phyloP scores from a whole-genome alignment of 2,329 filamentous ascomycete species.

The Helminthosporium solani region DNA sequence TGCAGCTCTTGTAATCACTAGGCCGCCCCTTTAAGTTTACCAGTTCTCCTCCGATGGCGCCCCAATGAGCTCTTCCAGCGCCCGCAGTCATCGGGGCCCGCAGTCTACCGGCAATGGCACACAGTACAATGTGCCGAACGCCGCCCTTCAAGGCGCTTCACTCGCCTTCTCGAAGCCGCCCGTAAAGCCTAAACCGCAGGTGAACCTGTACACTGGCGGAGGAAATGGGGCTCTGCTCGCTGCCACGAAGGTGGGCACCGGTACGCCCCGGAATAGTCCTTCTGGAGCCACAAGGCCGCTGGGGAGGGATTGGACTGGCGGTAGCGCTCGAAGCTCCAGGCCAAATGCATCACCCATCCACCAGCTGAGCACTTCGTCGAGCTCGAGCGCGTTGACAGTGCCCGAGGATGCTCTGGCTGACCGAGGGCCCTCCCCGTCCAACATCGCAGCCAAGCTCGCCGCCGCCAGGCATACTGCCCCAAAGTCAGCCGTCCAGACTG shows the following conservation, averaged over 20 bases:
- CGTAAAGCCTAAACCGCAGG: slow-evolving; percentile 43
- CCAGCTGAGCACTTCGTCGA: slow-evolving; percentile 27
- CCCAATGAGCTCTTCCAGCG: slow-evolving; percentile 37
- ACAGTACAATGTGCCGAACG: slow-evolving; percentile 42
- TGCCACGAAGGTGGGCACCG: slow-evolving; percentile 46
- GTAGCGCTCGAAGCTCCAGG: slow-evolving; percentile 26
- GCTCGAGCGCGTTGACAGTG: slow-evolving; percentile 33
- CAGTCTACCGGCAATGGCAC: slow-evolving; percentile 39
- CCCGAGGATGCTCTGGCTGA: slow-evolving; percentile 25
- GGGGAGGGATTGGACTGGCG: slow-evolving; percentile 34
- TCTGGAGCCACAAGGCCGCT: slow-evolving; percentile 21
- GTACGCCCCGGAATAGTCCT: slow-evolving; percentile 15
- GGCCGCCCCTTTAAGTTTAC: slow-evolving; percentile 11
- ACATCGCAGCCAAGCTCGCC: slow-evolving; percentile 59
- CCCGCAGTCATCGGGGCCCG: slow-evolving; percentile 29
- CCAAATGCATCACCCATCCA: slow-evolving; percentile 25
- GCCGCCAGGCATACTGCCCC: slow-evolving; percentile 61
- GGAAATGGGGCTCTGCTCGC: slow-evolving; percentile 49
- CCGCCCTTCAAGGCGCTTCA: slow-evolving; percentile 52
- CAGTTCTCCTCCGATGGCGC: slow-evolving; percentile 32
- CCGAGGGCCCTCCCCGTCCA: slow-evolving; percentile 56
- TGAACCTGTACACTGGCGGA: slow-evolving; percentile 43
- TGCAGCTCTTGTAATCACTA: slow-evolving; percentile 8
- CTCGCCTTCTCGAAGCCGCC: slow-evolving; percentile 51
- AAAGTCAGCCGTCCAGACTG: slow-evolving; percentile 22